Percentiles rank a stretch among this genome's conserved stretches.
phyloP scores from a whole-genome alignment of 345 rosid species.

The Euclidium syriacum region DNA sequence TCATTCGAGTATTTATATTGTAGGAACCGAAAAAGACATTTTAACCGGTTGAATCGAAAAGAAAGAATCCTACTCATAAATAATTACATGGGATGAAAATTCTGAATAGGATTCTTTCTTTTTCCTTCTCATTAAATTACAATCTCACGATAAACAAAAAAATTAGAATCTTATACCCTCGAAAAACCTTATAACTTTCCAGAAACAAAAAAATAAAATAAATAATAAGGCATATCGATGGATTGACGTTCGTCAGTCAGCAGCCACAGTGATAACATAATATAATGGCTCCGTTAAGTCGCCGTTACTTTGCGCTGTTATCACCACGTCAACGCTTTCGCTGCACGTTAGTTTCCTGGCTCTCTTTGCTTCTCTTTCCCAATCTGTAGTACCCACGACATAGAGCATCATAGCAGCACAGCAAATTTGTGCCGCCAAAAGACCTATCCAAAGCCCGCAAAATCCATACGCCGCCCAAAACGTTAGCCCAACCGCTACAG shows the following conservation, averaged over 20 bases:
- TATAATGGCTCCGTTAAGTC: conserved; percentile 7
- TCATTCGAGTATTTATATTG: background rate
- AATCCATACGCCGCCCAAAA: conserved; percentile 61
- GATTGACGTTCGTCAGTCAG: conserved; percentile 5
- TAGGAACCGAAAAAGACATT: background rate
- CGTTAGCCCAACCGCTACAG: conserved; percentile 79
- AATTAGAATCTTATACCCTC: background rate
- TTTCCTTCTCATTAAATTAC: background rate
- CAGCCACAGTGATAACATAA: conserved; percentile 23
- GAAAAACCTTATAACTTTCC: background rate
- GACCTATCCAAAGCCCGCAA: conserved; percentile 80
- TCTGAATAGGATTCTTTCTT: background rate
- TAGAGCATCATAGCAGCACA: conserved; percentile 82
- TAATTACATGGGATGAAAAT: background rate
- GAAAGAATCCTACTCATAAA: background rate
- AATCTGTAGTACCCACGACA: conserved; percentile 83
- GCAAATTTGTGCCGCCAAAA: conserved; percentile 72
- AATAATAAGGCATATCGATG: background rate
- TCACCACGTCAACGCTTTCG: conserved; percentile 28
- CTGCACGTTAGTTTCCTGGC: conserved; percentile 51
- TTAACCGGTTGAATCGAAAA: background rate
- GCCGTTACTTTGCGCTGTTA: conserved; percentile 4
- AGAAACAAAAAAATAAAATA: background rate
- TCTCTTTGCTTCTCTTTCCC: conserved; percentile 61
- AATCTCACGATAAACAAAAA: background rate